Evolutionary conservation across 140 eudicot species (phyloP), one percentile per base, ranked within the genome.

Genomic region (Anethum foeniculum): DNA sequence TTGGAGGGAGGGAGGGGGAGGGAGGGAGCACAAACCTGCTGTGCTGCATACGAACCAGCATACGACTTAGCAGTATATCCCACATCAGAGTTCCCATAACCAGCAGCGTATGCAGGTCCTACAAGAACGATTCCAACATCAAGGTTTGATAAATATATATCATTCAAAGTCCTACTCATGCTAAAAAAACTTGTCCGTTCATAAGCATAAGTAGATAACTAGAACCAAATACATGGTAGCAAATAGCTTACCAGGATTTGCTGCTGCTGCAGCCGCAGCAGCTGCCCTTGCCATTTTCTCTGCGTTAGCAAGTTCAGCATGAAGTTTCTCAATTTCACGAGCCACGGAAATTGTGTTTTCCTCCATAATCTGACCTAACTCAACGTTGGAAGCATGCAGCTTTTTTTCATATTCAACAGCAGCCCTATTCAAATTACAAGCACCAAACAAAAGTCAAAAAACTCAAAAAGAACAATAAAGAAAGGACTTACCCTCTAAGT

Each of bases 351-450:
- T 80, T 87, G 81, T 84, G 76, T 82, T 87, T 65, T 88, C 85
- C 88, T 94, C 98, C 95, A 94, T 89, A 75, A 85, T 82, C 81
- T 87, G 84, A 74, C 89, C 74, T 28, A 84, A 85, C 83, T 90
- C 92, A 80, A 72, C 58, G 82, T 92, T 90, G 41, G 28, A 62
- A 43, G 84, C 84, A 44, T 76, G 88, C 81, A 84, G 86, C 84
- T 89, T 89, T 48, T 88, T 90, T 81, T 94, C 98, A 75, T 81
- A 88, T 48, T 94, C 96, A 44, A 94, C 54, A 23, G 98, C 97
- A 80, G 91, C 93, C 89, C 96, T 93, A 87, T 74, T 77, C 75
- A 84, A 62, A 41, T 71, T 56, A 81, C 64, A 71, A 80, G 48
- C 38, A 74, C 36, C 36, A 23, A 47, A 64, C 9, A 34, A 18